These are phyloP conservation scores for Giardia muris DNA, from an alignment of 208 protist species.

Conservation along the genomic window DNA sequence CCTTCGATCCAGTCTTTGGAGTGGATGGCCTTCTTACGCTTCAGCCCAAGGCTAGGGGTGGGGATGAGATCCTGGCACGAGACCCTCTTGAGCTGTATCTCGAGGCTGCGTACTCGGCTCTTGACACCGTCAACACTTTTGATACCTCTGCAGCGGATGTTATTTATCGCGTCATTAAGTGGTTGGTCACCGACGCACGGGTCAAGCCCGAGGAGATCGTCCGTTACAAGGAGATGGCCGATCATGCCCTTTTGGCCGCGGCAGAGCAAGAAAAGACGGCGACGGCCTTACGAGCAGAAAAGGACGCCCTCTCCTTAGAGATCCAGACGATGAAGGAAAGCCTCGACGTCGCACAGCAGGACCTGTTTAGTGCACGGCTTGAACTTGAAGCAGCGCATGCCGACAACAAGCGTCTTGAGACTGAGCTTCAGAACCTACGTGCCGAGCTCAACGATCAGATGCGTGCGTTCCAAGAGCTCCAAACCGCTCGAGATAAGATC, in stretches of 20 bases:
- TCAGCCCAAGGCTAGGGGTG: neutral
- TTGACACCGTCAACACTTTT: conserved; percentile 1
- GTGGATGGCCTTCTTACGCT: neutral
- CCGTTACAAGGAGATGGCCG: neutral
- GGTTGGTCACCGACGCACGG: neutral
- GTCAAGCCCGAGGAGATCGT: neutral
- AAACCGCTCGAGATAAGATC: neutral
- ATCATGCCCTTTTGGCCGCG: neutral
- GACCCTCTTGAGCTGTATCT: neutral
- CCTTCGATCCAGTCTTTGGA: neutral
- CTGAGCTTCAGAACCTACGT: neutral
- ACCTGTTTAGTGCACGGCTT: too few species aligned
- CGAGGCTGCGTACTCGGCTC: neutral
- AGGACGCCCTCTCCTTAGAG: neutral
- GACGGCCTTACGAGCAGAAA: neutral
- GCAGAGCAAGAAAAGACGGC: neutral
- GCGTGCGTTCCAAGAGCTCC: neutral
- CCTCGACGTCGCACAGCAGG: neutral
- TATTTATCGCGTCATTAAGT: neutral
- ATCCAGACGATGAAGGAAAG: neutral
- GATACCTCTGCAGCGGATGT: neutral
- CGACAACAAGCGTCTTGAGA: neutral
- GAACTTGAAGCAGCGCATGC: neutral
- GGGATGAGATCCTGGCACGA: neutral
- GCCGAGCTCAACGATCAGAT: neutral